Base-by-base conservation (phyloP, 2,329 filamentous ascomycete species). In the Anthostomella pinea region DNA sequence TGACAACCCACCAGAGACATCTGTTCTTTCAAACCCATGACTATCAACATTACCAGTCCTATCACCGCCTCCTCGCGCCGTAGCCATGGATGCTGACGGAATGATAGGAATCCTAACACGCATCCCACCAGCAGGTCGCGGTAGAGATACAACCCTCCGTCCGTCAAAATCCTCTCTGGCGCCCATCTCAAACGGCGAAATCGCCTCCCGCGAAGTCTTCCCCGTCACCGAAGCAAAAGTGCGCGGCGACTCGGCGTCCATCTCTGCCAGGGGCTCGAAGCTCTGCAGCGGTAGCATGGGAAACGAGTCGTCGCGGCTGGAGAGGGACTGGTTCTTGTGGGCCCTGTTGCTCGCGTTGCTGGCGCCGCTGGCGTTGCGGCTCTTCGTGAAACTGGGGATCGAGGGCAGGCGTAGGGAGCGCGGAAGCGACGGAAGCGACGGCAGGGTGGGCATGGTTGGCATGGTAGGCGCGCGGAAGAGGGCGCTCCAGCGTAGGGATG, bases 401-500 rank as follows among this genome's bases (percentile, higher is more conserved):
- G 39, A 42, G 11, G 42, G 37, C 9, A 44, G 17, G 6, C 45
- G 38, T 7, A 48, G 16, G 3, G 46, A 38, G 17, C 22, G 16
- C 4, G 28, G 28, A 11, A 49, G 28, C 8, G 44, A 43, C 14
- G 33, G 35, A 1, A 50, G 29, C 3, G 46, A n/a, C n/a, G n/a
- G n/a, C n/a, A n/a, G n/a, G n/a, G n/a, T n/a, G n/a, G n/a, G n/a
- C n/a, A n/a, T n/a, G n/a, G n/a, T n/a, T n/a, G n/a, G n/a, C n/a
- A n/a, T n/a, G n/a, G n/a, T 45, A 1, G 43, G 43, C 5, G 31
- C 26, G 6, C 40, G 45, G 24, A 46, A 40, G 8, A 22, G 5
- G 19, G 45, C 34, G 11, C 23, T 25, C 4, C 20, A 19, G 5
- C 41, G 47, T 2, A 53, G 43, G 1, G 51, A 54, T 0, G 51